Evolutionary conservation across 2,329 filamentous ascomycete species (phyloP).

Genomic region (Karstenula rhodostoma): DNA sequence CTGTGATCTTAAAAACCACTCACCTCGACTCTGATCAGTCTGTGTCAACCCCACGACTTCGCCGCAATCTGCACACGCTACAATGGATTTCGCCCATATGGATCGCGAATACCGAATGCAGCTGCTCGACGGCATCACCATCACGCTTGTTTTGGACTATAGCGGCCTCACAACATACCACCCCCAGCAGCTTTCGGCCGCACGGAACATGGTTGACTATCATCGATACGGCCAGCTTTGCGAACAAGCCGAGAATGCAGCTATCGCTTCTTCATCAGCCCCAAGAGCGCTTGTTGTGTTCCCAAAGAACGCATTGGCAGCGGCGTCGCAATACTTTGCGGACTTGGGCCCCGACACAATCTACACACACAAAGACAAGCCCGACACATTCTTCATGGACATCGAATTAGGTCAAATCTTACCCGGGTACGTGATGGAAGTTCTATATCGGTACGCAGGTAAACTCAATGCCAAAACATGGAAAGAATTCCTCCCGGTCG

Average conservation of each 20-base stretch:
- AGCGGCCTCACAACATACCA: conserved; percentile 10
- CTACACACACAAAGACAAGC: neutral
- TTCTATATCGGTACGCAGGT: conserved; percentile 17
- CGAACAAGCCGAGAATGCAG: conserved; percentile 12
- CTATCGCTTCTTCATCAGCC: neutral
- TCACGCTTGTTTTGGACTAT: conserved; percentile 8
- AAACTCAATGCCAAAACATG: conserved; percentile 7
- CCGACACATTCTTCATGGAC: neutral
- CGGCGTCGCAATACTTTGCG: conserved; percentile 10
- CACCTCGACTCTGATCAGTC: neutral
- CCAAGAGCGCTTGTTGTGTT: conserved; percentile 11
- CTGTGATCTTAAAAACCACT: neutral
- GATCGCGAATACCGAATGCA: neutral
- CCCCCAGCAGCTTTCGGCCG: conserved; percentile 11
- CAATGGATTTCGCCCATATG: neutral
- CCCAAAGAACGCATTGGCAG: conserved; percentile 11
- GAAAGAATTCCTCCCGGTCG: conserved; percentile 10
- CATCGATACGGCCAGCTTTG: conserved; percentile 16
- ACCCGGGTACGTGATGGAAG: conserved; percentile 18
- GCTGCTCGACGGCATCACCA: conserved; percentile 11
- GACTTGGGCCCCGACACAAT: neutral
- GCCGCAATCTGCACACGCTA: neutral
- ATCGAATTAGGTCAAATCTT: conserved; percentile 12
- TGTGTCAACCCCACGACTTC: neutral
- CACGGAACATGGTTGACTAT: conserved; percentile 9